These are phyloP conservation scores for Kazachstania sp. DNA, from an alignment of 1,139 yeast species.

Conservation along the genomic window DNA sequence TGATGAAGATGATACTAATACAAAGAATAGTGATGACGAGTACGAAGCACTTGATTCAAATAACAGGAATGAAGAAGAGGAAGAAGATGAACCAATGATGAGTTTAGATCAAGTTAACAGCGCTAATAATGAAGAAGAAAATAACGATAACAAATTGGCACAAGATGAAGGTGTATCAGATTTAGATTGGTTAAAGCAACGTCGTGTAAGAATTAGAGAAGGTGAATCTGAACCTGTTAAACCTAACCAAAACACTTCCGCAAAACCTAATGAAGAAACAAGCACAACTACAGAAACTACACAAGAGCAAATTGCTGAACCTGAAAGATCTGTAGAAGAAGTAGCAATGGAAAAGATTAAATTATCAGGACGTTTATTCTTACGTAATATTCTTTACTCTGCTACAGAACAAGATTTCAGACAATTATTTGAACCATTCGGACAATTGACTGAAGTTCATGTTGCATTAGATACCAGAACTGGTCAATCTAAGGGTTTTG, in stretches of 20 bases:
- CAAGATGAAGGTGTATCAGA: slow-evolving; percentile 58
- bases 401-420: slow-evolving; percentile 75
- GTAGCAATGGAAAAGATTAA: slow-evolving; percentile 43
- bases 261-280: slow-evolving; percentile 21
- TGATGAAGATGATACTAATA: slow-evolving; percentile 24
- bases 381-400: slow-evolving; percentile 76
- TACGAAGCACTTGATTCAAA: slow-evolving; percentile 45
- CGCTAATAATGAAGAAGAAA: slow-evolving; percentile 13
- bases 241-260: background rate
- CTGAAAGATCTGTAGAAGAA: slow-evolving; percentile 37
- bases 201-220: slow-evolving; percentile 67
- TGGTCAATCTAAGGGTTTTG: slow-evolving; percentile 88
- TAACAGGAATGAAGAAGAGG: slow-evolving; percentile 28
- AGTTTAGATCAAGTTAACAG: slow-evolving; percentile 18
- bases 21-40: slow-evolving; percentile 58
- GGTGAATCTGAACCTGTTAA: slow-evolving; percentile 28
- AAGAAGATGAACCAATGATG: slow-evolving; percentile 30
- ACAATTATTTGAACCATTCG: slow-evolving; percentile 39
- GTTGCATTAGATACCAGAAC: slow-evolving; percentile 86
- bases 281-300: slow-evolving; percentile 10
- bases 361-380: slow-evolving; percentile 72
- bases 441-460: slow-evolving; percentile 71
- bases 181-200: slow-evolving; percentile 78
- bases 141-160: slow-evolving; percentile 32
- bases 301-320: slow-evolving; percentile 17